Conservation (phyloP, 192 early-diverging fungal genomes). For the Backusella liffmaniae region DNA sequence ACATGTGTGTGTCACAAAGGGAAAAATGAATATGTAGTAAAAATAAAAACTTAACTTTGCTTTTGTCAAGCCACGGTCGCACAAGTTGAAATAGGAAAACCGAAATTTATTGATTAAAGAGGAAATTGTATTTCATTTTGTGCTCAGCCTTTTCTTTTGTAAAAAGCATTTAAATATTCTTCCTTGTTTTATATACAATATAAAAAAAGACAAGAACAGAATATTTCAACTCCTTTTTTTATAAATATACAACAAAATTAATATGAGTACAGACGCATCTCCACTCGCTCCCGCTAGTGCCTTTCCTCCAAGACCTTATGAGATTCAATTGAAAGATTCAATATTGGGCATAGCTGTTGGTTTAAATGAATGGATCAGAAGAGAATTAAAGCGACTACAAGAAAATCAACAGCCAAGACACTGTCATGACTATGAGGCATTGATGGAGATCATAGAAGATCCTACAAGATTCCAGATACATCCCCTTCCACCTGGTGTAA, state of each 20-base stretch:
- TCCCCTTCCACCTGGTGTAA: not conserved
- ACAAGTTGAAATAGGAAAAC: not conserved
- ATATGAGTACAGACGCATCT: not conserved
- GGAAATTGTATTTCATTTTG: not conserved
- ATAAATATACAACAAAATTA: not conserved
- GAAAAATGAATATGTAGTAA: not conserved
- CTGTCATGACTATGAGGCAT: slow-evolving; percentile 17
- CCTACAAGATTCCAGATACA: slow-evolving; percentile 7
- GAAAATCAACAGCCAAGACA: slow-evolving; percentile 18
- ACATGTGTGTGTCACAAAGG: not conserved
- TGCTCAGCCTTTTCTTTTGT: not conserved
- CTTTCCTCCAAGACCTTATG: not conserved
- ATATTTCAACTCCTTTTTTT: not conserved
- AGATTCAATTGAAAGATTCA: not conserved
- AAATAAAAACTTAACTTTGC: not conserved
- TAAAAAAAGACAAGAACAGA: not conserved
- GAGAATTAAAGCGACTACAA: slow-evolving; percentile 5
- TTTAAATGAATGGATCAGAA: slow-evolving; percentile 6
- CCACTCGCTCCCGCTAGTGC: not conserved
- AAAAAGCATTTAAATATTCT: not conserved
- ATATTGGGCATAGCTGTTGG: slow-evolving; percentile 1
- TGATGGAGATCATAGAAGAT: slow-evolving; percentile 22
- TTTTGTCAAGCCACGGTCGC: not conserved
- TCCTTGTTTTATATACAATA: not conserved
- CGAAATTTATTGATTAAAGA: not conserved